Base-by-base conservation (phyloP, 2,329 filamentous ascomycete genomes). In the Passalora sequoiae region DNA sequence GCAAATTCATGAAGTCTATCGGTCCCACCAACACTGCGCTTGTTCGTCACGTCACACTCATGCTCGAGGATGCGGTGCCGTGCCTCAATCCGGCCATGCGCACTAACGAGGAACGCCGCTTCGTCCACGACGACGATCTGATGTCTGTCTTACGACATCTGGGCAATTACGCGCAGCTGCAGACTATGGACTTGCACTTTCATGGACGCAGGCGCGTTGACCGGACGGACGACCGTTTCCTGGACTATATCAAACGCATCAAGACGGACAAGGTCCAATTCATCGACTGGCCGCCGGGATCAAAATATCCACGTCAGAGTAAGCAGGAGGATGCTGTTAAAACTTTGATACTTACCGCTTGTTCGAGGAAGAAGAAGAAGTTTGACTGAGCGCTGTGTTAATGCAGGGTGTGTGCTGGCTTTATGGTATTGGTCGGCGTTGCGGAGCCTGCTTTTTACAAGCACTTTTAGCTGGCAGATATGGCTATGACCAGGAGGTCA, bases 81-180 rank as follows among this genome's bases (percentile, higher is more conserved):
- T 66, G 64, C 15, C 56, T 67, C 9, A 68, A 68, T 30, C 66
- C 68, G 0, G 55, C 64, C 32, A 54, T 66, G 39, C 51, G 47
- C 31, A 61, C 57, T 36, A 59, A 64, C 37, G 68, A 73, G 43
- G 59, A 69, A 27, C 69, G 71, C n/a, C 68, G 70, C 19, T 76
- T 70, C 46, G 63, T 73, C 36, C 63, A 70, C 32, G 72, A 76
- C 49, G 62, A 69, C 6, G 62, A 69, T 27, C 54, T 76, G 29
- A 63, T 71, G 29, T 67, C 69, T 19, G 64, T 68, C 24, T 58
- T 76, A 6, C 66, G 68, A 5, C 61, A 70, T 28, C 60, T 76
- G 10, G 61, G 56, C 16, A 60, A 64, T 6, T 53, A 68, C 15
- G 63, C 63, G 20, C 64, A 67, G 22, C 62, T 76, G 6, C 64